Evolutionary conservation across 495 filamentous ascomycete species (phyloP).

Genomic region (Aspergillus bridgeri): DNA sequence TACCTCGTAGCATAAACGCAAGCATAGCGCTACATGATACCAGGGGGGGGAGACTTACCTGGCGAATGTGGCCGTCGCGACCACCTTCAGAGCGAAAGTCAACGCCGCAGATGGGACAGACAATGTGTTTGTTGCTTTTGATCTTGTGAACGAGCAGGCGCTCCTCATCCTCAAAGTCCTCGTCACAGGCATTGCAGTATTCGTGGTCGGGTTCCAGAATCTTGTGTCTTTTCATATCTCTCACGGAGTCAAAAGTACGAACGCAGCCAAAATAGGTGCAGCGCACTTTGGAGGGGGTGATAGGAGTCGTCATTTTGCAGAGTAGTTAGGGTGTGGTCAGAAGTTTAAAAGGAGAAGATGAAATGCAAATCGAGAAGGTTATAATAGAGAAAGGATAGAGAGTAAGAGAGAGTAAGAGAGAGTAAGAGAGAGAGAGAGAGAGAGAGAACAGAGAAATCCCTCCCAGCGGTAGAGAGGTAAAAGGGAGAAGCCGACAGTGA

Average conservation of each 20-base stretch:
- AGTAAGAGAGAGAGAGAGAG: too few species aligned
- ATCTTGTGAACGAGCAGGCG: slow-evolving; percentile 40
- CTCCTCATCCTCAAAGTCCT: slow-evolving; percentile 44
- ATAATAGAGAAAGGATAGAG: too few species aligned
- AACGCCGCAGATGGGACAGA: slow-evolving; percentile 48
- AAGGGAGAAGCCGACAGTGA: too few species aligned
- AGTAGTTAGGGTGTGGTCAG: not conserved
- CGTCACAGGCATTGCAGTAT: slow-evolving; percentile 50
- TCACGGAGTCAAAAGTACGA: slow-evolving; percentile 52
- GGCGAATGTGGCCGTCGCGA: slow-evolving; percentile 41
- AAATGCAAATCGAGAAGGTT: too few species aligned
- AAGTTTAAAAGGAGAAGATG: not conserved
- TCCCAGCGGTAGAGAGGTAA: too few species aligned
- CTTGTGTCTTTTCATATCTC: slow-evolving; percentile 49
- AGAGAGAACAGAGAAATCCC: too few species aligned
- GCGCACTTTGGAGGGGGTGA: slow-evolving; percentile 24
- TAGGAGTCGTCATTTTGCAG: not conserved
- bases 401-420: too few species aligned
- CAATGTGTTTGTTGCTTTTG: slow-evolving; percentile 39
- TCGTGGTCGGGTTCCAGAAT: slow-evolving; percentile 35
- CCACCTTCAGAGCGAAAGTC: slow-evolving; percentile 49
- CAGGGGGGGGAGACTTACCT: slow-evolving; percentile 29
- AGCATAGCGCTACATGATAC: not conserved
- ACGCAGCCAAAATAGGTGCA: slow-evolving; percentile 63
- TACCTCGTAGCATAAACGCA: too few species aligned